Conservation (phyloP, 192 early-diverging fungal species). For the Dimargaris verticillata region DNA sequence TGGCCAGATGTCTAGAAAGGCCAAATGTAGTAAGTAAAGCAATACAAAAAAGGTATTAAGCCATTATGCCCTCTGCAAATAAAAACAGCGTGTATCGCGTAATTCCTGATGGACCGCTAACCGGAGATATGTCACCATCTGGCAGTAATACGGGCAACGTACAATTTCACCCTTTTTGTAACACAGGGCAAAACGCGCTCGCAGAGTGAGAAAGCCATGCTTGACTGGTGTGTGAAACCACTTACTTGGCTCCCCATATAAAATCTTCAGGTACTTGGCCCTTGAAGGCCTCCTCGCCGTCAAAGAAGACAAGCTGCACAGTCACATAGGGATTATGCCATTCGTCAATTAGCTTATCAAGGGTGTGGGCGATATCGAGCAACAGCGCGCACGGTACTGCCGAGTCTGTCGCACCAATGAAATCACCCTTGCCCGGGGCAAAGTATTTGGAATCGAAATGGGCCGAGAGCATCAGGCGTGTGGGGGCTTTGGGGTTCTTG, state of each 20-base stretch:
- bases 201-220: too few relatives aligned
- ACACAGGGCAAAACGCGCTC: too few relatives aligned
- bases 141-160: too few relatives aligned
- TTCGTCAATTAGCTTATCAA: conserved; percentile 42
- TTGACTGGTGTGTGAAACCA: too few relatives aligned
- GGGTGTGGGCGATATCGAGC: conserved; percentile 57
- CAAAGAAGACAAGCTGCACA: conserved; percentile 90
- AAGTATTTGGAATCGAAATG: conserved; percentile 89
- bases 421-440: conserved; percentile 27
- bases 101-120: too few relatives aligned
- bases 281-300: conserved; percentile 85
- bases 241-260: conserved; percentile 3
- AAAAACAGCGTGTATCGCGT: too few relatives aligned
- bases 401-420: conserved; percentile 82
- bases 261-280: conserved; percentile 7
- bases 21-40: too few relatives aligned
- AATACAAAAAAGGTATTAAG: too few relatives aligned
- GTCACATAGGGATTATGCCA: conserved; percentile 29
- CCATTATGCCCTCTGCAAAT: too few relatives aligned
- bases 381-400: conserved; percentile 82
- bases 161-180: too few relatives aligned
- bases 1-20: conserved; percentile 51
- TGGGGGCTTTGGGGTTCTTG: conserved; percentile 52
- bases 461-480: conserved; percentile 69
- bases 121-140: too few relatives aligned